phyloP scores from a whole-genome alignment of 257 asterid species.

The Solanum clarkiae region DNA sequence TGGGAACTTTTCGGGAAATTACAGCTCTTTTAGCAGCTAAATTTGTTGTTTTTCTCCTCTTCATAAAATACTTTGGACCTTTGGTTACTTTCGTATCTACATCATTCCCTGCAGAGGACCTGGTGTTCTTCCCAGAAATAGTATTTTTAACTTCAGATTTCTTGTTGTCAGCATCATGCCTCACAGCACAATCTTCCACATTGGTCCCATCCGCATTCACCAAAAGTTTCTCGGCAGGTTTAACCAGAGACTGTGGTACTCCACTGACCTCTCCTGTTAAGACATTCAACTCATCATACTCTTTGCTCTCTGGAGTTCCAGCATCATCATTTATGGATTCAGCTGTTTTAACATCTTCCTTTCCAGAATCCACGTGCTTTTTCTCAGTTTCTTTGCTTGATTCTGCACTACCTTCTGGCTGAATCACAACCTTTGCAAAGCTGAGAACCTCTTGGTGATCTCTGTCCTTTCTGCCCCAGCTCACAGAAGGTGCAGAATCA shows the following conservation, averaged over 20 bases:
- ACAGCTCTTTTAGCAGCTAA: constrained; percentile 1
- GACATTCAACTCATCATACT: constrained; percentile 8
- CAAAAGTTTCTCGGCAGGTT: background rate
- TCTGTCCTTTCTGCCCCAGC: constrained; percentile 12
- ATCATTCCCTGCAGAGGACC: constrained; percentile 7
- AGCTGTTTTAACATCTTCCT: background rate
- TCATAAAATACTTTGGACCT: constrained; percentile 30
- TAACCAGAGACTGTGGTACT: constrained; percentile 9
- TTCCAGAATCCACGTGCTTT: constrained; percentile 35
- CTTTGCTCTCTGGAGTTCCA: constrained; percentile 27
- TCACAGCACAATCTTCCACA: constrained; percentile 8
- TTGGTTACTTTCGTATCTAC: constrained; percentile 14
- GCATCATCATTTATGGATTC: constrained; percentile 22
- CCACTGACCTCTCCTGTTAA: constrained; percentile 6
- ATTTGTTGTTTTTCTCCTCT: constrained; percentile 16
- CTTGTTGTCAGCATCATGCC: constrained; percentile 7
- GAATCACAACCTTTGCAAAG: constrained; percentile 13
- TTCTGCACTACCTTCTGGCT: constrained; percentile 8
- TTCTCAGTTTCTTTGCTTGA: background rate
- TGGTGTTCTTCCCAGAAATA: constrained; percentile 10
- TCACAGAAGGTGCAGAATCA: constrained; percentile 6
- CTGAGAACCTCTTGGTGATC: constrained; percentile 1
- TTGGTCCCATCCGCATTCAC: constrained; percentile 9
- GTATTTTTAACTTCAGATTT: constrained; percentile 14
- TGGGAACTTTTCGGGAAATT: constrained; percentile 9